These are phyloP conservation scores for Populus hybrid DNA, from an alignment of 441 rosid species.

Conservation along the genomic window DNA sequence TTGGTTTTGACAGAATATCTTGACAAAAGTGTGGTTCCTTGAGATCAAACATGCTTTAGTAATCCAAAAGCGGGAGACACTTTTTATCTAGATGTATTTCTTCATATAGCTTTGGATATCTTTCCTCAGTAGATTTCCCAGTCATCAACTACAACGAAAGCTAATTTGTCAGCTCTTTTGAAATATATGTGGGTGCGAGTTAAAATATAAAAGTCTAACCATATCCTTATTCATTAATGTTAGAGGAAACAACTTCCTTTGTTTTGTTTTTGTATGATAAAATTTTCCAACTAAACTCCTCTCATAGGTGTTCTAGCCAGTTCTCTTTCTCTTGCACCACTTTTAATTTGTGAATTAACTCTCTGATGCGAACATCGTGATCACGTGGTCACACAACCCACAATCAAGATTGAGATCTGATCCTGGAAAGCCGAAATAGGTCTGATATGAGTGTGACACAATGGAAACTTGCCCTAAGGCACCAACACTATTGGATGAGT, in stretches of 20 bases:
- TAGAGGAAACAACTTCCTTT: slow-evolving; percentile 31
- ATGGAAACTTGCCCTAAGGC: no score
- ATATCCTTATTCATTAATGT: slow-evolving; percentile 37
- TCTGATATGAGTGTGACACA: no score
- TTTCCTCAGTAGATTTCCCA: slow-evolving; percentile 34
- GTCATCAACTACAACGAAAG: slow-evolving; percentile 40
- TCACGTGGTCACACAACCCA: no score
- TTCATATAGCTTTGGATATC: slow-evolving; percentile 56
- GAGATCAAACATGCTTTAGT: slow-evolving; percentile 68
- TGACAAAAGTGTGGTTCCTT: slow-evolving; percentile 66
- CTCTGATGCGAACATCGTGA: slow-evolving; percentile 13
- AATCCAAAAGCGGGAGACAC: slow-evolving; percentile 87
- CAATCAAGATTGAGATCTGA: no score
- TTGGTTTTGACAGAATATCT: no score
- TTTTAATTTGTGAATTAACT: slow-evolving; percentile 38
- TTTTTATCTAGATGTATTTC: slow-evolving; percentile 67
- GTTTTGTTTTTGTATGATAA: slow-evolving; percentile 20
- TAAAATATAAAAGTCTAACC: slow-evolving; percentile 3
- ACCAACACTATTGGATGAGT: no score
- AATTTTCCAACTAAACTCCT: slow-evolving; percentile 23
- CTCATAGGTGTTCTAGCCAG: slow-evolving; percentile 18
- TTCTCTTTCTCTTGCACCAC: not conserved
- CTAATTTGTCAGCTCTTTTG: slow-evolving; percentile 9
- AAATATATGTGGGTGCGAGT: not conserved
- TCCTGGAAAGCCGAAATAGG: no score